Evolutionary conservation across 169 alveolate species (phyloP), one percentile per base, ranked within the genome.

Genomic region (Fabrea salina): DNA sequence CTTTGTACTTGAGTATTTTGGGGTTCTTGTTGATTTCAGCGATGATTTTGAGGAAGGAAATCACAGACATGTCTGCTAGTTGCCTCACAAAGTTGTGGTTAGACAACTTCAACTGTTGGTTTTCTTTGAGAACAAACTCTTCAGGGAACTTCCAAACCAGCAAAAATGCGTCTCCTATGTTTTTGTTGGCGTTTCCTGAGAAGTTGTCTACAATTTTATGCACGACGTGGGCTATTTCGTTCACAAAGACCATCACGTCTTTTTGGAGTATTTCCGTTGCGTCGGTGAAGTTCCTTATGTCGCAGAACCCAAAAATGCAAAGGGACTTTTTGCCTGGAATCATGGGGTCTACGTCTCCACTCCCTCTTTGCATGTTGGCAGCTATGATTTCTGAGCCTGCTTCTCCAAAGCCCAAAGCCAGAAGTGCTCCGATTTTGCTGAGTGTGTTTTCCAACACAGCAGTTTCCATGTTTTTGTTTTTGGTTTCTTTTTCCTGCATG

Each of bases 181-280:
- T 97, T 80, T 96, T 96, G 89, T 97, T 97, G 35, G 99, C 98
- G 22, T 97, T 89, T 16, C 99, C 99, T 11, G 97, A 94, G 87
- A 87, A 95, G 50, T 88, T 84, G 80, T 94, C 96, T 51, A 96
- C 98, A 19, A 93, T 88, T 7, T 95, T 95, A 87, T 97, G 99
- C 27, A 96, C 97, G 47, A 97, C 95, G 82, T 97, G 97, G 6
- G 98, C 99, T 3, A 96, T 87, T 75, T 91, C 92, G 67, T 93
- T 93, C 7, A 94, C 96, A 79, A 86, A 94, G 19, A 81, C 83
- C 92, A 94, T 90, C 1, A 96, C 97, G 39, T 93, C 89, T 79
- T 94, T 96, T 80, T 96, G 91, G 5, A 97, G 82, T 1, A 94
- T 92, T 89, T 97, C 98, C n/a, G 98, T 97, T 2, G 97, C 94